Conservation (phyloP, 2,329 filamentous ascomycete genomes). For the Monosporascus ibericus region DNA sequence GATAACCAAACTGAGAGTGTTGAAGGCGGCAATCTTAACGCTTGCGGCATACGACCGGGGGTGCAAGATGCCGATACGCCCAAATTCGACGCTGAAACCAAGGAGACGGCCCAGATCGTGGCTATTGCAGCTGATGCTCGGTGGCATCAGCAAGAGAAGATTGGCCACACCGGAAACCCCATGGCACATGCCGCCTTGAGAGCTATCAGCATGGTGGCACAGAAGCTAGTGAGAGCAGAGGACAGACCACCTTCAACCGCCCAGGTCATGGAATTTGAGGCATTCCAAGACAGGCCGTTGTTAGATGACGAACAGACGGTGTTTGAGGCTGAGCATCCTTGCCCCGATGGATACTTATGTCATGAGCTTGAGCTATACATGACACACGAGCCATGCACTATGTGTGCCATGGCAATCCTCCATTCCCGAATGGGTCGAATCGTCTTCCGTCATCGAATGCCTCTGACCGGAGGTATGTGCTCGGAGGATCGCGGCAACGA, state of each 20-base stretch:
- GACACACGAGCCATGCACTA: constrained; percentile 92
- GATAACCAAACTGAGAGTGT: background rate
- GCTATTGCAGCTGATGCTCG: constrained; percentile 73
- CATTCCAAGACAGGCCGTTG: constrained; percentile 63
- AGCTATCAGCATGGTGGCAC: constrained; percentile 76
- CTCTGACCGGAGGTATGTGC: constrained; percentile 73
- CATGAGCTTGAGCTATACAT: constrained; percentile 90
- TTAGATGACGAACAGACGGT: constrained; percentile 59
- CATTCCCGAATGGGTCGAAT: constrained; percentile 88
- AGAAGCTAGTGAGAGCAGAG: constrained; percentile 55
- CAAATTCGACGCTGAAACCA: constrained; percentile 21
- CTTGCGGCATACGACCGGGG: constrained; percentile 3
- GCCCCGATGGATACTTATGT: constrained; percentile 82
- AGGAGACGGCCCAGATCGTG: constrained; percentile 48
- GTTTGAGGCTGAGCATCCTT: constrained; percentile 58
- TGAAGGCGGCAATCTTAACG: constrained; percentile 3
- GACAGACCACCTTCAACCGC: constrained; percentile 30
- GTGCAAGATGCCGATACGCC: constrained; percentile 5
- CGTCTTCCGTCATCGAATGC: constrained; percentile 75
- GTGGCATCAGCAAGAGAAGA: constrained; percentile 50
- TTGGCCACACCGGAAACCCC: constrained; percentile 56
- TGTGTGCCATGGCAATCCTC: constrained; percentile 94
- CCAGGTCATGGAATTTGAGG: constrained; percentile 48
- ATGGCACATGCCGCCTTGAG: constrained; percentile 74
- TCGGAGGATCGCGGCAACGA: constrained; percentile 61